Conservation (phyloP, 495 filamentous ascomycete species). For the Trichoderma erinaceum region DNA sequence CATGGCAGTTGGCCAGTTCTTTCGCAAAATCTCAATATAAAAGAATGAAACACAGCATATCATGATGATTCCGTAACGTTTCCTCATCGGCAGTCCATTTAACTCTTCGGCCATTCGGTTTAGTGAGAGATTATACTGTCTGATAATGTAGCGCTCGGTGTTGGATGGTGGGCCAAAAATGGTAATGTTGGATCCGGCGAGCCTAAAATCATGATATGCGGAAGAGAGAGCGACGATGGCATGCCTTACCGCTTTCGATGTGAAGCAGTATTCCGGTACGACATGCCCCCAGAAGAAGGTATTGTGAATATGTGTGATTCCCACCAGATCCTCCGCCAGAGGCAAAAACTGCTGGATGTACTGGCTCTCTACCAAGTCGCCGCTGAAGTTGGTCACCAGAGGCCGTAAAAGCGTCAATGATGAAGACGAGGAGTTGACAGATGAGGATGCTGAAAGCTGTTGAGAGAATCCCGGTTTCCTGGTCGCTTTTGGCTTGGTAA, state of each 20-base stretch:
- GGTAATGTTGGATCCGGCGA: not conserved
- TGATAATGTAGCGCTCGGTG: conserved; percentile 7
- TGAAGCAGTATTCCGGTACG: conserved; percentile 5
- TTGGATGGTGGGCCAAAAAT: not conserved
- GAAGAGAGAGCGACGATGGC: conserved; percentile 1
- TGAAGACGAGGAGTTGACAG: not conserved
- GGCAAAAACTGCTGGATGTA: not conserved
- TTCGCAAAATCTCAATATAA: conserved; percentile 8
- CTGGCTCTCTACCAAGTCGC: not conserved
- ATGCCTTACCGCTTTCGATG: conserved; percentile 3
- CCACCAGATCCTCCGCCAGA: not conserved
- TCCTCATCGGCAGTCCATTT: not conserved
- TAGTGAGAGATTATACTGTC: not conserved
- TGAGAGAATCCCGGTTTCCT: conserved; percentile 10
- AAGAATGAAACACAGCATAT: conserved; percentile 9
- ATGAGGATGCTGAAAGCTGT: conserved; percentile 1
- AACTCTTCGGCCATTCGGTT: conserved; percentile 4
- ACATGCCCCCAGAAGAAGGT: conserved; percentile 6
- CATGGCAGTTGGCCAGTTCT: conserved; percentile 7
- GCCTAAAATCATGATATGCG: not conserved
- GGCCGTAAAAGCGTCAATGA: not conserved
- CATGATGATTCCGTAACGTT: conserved; percentile 11
- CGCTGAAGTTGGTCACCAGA: conserved; percentile 4
- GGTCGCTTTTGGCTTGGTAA: conserved; percentile 1
- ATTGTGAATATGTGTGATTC: conserved; percentile 9